These are phyloP conservation scores for Waltiozyma sp. DNA, from an alignment of 1,139 yeast species.

Conservation along the genomic window DNA sequence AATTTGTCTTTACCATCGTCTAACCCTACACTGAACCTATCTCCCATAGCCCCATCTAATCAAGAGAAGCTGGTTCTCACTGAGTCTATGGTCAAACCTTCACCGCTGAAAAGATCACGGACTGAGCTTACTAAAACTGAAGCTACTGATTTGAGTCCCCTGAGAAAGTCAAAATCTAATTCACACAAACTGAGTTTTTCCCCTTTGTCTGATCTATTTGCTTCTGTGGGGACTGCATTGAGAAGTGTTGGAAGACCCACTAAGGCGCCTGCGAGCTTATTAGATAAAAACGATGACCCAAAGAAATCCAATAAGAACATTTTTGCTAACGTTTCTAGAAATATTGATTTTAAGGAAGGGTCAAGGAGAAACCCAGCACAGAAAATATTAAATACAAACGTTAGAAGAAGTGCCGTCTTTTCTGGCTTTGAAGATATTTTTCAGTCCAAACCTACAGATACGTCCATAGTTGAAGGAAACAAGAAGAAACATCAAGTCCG, in stretches of 20 bases:
- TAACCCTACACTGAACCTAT: constrained; percentile 3
- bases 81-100: neutral
- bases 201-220: constrained; percentile 15
- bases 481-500: neutral
- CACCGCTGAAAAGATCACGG: neutral
- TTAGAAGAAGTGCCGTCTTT: neutral
- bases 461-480: neutral
- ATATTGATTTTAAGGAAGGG: neutral
- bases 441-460: neutral
- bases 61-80: neutral
- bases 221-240: constrained; percentile 16
- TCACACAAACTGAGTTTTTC: constrained; percentile 9
- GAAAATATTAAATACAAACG: neutral
- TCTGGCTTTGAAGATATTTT: neutral
- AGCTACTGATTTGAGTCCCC: neutral
- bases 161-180: neutral
- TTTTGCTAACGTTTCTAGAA: neutral
- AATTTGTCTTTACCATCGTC: constrained; percentile 4
- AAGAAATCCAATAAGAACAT: constrained; percentile 3
- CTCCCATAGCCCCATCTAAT: constrained; percentile 3
- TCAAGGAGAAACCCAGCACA: neutral
- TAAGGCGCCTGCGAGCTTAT: constrained; percentile 7
- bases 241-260: constrained; percentile 14
- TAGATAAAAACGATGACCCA: constrained; percentile 2
- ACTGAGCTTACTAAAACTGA: neutral